A percentile compares a stretch with the other conserved stretches of the same genome.
phyloP scores from a whole-genome alignment of 2,329 filamentous ascomycete species.

The Fusarium sp. region DNA sequence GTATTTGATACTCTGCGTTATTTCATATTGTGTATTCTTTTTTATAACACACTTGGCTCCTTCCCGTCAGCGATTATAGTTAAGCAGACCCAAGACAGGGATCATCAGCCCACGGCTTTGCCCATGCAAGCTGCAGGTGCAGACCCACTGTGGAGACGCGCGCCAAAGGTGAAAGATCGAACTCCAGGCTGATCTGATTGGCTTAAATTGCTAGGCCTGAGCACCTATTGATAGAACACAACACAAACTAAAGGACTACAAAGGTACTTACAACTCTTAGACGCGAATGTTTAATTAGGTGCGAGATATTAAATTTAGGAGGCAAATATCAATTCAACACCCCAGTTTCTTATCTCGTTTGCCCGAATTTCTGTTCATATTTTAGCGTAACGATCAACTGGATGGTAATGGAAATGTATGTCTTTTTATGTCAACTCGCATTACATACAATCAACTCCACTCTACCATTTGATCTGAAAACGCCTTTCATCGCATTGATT shows the following conservation, averaged over 20 bases:
- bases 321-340: neutral
- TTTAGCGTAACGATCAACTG: neutral
- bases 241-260: neutral
- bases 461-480: constrained; percentile 14
- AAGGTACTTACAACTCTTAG: neutral
- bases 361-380: neutral
- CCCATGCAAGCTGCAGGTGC: constrained; percentile 37
- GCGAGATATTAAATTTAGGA: neutral
- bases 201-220: neutral
- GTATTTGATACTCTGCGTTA: neutral
- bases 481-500: constrained; percentile 9
- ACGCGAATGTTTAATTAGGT: neutral
- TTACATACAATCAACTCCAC: constrained; percentile 9
- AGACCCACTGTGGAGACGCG: constrained; percentile 39
- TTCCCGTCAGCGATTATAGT: constrained; percentile 35
- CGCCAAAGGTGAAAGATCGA: constrained; percentile 36
- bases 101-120: constrained; percentile 31
- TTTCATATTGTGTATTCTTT: neutral
- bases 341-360: neutral
- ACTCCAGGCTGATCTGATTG: neutral
- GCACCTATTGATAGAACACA: constrained; percentile 1
- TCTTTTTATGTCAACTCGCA: constrained; percentile 4
- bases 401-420: neutral
- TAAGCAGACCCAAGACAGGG: constrained; percentile 18
- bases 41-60: constrained; percentile 11